phyloP scores from a whole-genome alignment of 139 green algal genomes.

The Chlorella sp. region DNA sequence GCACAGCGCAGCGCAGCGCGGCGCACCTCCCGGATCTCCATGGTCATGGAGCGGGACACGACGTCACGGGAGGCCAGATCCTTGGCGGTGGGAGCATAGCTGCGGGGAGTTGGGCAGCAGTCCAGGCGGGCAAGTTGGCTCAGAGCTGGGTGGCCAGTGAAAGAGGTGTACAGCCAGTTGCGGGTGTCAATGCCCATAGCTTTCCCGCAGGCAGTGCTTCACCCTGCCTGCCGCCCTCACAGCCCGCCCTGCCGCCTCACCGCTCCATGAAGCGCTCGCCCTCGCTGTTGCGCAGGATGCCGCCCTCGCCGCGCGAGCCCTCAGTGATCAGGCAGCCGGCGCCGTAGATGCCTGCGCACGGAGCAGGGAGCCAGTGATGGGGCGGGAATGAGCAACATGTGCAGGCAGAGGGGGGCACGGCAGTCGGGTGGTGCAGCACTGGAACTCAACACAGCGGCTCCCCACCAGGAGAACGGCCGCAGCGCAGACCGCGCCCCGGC shows the following conservation, averaged over 20 bases:
- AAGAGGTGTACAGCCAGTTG: neutral
- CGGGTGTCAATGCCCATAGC: too few species aligned
- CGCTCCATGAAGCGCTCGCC: conserved; percentile 99
- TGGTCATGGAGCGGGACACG: conserved; percentile 94
- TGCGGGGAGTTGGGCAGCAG: neutral
- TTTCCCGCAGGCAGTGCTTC: too few species aligned
- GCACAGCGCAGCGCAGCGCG: too few species aligned
- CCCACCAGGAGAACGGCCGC: too few species aligned
- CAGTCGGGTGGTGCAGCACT: too few species aligned
- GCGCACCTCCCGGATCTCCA: conserved; percentile 92
- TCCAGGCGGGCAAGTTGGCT: neutral
- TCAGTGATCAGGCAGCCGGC: conserved; percentile 99
- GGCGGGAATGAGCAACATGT: too few species aligned
- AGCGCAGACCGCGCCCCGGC: too few species aligned
- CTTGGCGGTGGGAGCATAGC: conserved; percentile 97
- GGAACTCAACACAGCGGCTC: too few species aligned
- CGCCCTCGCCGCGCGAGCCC: conserved; percentile 94
- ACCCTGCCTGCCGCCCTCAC: neutral
- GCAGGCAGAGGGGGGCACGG: too few species aligned
- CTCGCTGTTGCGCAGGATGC: conserved; percentile 97
- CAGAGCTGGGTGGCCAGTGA: neutral
- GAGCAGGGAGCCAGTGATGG: neutral
- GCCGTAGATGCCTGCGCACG: conserved; percentile 93
- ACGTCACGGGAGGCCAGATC: conserved; percentile 98
- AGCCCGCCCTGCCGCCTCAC: too few species aligned